Conservation (phyloP, 2,329 filamentous ascomycete genomes). For the Phialophora chinensis region DNA sequence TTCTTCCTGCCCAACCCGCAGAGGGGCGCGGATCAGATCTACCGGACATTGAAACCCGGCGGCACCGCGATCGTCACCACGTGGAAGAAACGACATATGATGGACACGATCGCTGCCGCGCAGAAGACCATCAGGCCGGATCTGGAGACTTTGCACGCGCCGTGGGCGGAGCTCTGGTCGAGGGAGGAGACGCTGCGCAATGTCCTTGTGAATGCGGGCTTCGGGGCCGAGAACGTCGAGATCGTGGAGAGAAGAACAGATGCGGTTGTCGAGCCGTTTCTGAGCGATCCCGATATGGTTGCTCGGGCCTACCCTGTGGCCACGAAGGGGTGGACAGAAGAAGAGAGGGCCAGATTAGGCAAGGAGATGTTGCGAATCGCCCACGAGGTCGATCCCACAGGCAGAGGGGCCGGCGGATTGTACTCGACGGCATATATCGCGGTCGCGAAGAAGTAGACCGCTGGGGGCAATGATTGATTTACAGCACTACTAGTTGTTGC, state of each 20-base stretch:
- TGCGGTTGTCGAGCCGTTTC: conserved; percentile 11
- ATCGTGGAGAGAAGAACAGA: conserved; percentile 22
- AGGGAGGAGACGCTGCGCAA: conserved; percentile 16
- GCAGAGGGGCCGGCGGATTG: not conserved
- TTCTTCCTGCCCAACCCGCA: conserved; percentile 36
- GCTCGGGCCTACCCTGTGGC: conserved; percentile 10
- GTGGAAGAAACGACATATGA: conserved; percentile 29
- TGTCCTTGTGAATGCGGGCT: conserved; percentile 11
- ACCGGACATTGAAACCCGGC: conserved; percentile 35
- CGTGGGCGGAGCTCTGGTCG: conserved; percentile 21
- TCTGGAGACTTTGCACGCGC: not conserved
- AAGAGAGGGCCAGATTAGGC: conserved; percentile 14
- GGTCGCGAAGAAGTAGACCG: conserved; percentile 15
- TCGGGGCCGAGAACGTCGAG: conserved; percentile 12
- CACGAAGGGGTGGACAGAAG: conserved; percentile 18
- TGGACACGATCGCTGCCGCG: conserved; percentile 15
- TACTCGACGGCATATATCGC: conserved; percentile 16
- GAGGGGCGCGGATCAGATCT: conserved; percentile 31
- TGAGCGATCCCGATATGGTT: conserved; percentile 9
- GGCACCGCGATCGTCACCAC: conserved; percentile 32
- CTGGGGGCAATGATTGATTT: not conserved
- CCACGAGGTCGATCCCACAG: conserved; percentile 6
- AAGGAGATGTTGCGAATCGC: conserved; percentile 15
- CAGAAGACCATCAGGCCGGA: conserved; percentile 17
- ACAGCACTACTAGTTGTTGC: not conserved